These are phyloP conservation scores for Suillus hirtellus DNA, from an alignment of 768 basidiomycete species.

Conservation along the genomic window DNA sequence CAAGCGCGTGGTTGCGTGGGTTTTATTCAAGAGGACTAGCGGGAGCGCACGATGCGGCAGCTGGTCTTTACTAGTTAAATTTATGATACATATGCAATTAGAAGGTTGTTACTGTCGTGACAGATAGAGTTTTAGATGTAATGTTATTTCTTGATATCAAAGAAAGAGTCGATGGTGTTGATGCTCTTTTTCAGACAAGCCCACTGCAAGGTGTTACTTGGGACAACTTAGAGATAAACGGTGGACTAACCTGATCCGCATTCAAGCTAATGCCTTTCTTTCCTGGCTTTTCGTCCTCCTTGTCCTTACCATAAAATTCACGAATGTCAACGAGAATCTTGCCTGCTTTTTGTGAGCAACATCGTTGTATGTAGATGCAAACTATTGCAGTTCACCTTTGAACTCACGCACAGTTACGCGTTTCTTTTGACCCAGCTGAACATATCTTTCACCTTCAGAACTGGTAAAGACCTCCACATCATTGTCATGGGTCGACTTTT, in stretches of 20 bases:
- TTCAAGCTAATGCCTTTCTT: slow-evolving; percentile 78
- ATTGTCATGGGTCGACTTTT: not conserved
- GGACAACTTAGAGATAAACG: not conserved
- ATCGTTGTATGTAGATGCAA: slow-evolving; percentile 4
- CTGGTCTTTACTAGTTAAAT: slow-evolving; percentile 50
- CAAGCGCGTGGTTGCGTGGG: slow-evolving; percentile 65
- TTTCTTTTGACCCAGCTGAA: slow-evolving; percentile 73
- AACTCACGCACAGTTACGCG: slow-evolving; percentile 57
- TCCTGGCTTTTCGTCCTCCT: slow-evolving; percentile 68
- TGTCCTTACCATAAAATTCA: slow-evolving; percentile 61
- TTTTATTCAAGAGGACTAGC: slow-evolving; percentile 56
- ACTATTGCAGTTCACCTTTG: slow-evolving; percentile 38
- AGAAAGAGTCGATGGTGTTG: slow-evolving; percentile 51
- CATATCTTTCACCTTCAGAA: slow-evolving; percentile 43
- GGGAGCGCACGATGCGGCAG: slow-evolving; percentile 71
- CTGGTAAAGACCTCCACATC: slow-evolving; percentile 19
- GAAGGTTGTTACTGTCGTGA: slow-evolving; percentile 3
- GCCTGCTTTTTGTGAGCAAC: slow-evolving; percentile 42
- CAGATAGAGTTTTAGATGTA: slow-evolving; percentile 6
- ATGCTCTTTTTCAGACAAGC: slow-evolving; percentile 47
- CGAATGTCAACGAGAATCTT: slow-evolving; percentile 66
- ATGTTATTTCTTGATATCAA: slow-evolving; percentile 34
- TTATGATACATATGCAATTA: slow-evolving; percentile 13
- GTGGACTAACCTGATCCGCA: slow-evolving; percentile 56
- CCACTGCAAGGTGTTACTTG: slow-evolving; percentile 45